Conservation (phyloP, 345 rosid genomes). For the Lepidium africanum region DNA sequence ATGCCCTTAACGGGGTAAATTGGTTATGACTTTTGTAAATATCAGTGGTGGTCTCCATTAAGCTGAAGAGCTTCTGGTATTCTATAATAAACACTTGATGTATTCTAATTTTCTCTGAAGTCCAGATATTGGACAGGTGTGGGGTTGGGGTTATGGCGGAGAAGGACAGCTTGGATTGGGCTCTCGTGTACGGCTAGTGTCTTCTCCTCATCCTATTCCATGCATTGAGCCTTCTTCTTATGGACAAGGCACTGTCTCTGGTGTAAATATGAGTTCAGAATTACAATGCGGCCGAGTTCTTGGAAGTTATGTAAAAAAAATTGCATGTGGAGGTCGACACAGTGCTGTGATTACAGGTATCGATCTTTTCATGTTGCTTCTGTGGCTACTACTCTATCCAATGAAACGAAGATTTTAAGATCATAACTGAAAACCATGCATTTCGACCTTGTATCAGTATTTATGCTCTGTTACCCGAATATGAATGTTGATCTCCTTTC, state of each 20-base stretch:
- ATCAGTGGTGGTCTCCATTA: constrained; percentile 13
- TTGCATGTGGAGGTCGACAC: constrained; percentile 97
- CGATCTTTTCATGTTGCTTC: constrained; percentile 5
- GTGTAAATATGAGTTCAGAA: constrained; percentile 48
- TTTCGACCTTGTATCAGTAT: background rate
- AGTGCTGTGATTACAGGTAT: constrained; percentile 89
- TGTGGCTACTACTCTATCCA: background rate
- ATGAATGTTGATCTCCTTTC: background rate
- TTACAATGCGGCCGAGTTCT: constrained; percentile 53
- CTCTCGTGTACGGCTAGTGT: constrained; percentile 84
- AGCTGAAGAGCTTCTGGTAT: constrained; percentile 6
- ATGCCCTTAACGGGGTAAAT: background rate
- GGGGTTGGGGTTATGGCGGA: constrained; percentile 99
- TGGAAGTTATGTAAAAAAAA: constrained; percentile 77
- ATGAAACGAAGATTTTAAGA: background rate
- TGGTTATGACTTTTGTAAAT: background rate
- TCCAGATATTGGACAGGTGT: constrained; percentile 95
- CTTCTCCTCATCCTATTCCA: constrained; percentile 87
- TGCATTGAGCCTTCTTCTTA: constrained; percentile 60
- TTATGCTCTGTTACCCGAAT: background rate
- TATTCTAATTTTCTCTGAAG: constrained; percentile 36
- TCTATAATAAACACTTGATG: constrained; percentile 9
- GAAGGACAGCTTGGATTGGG: constrained; percentile 99
- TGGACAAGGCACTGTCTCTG: constrained; percentile 49
- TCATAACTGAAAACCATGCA: background rate